Evolutionary conservation across 169 alveolate genomes (phyloP).

Genomic region (Plasmodium sp.): DNA sequence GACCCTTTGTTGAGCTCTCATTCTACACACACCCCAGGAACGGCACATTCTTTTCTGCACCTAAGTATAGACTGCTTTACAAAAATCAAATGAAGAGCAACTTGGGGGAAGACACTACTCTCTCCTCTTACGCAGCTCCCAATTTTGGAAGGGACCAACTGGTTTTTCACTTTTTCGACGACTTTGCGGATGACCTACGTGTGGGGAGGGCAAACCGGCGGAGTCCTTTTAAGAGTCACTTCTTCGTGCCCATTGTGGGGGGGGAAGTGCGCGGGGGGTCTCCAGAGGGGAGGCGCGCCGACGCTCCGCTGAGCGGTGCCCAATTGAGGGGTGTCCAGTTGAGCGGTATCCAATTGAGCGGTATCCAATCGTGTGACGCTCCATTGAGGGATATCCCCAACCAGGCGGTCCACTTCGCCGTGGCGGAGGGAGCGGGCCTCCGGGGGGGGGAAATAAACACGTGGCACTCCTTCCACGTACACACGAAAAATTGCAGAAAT

Average conservation of each 20-base stretch:
- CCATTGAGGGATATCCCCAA: too few species aligned
- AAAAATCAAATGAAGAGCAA: conserved; percentile 5
- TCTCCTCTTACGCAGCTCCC: conserved; percentile 46
- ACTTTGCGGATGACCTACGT: not conserved
- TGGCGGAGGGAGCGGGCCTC: conserved; percentile 83
- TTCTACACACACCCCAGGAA: conserved; percentile 49
- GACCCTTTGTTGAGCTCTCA: conserved; percentile 34
- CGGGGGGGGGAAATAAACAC: conserved; percentile 81
- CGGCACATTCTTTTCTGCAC: conserved; percentile 4
- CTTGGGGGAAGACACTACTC: conserved; percentile 1
- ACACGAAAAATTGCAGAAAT: conserved; percentile 64
- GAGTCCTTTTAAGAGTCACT: not conserved
- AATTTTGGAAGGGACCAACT: conserved; percentile 1
- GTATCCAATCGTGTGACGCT: too few species aligned
- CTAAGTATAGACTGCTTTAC: conserved; percentile 16
- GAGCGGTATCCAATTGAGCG: not conserved
- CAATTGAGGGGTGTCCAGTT: not conserved
- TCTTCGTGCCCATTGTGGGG: not conserved
- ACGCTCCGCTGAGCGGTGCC: not conserved
- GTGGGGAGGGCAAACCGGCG: not conserved
- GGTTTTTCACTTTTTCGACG: conserved; percentile 37
- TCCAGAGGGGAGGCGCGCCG: not conserved
- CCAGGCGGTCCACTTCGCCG: conserved; percentile 36
- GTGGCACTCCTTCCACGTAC: conserved; percentile 81
- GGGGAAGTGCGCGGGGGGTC: not conserved